Evolutionary conservation across 331 rosid species (phyloP).

Genomic region (Malus hybrid): DNA sequence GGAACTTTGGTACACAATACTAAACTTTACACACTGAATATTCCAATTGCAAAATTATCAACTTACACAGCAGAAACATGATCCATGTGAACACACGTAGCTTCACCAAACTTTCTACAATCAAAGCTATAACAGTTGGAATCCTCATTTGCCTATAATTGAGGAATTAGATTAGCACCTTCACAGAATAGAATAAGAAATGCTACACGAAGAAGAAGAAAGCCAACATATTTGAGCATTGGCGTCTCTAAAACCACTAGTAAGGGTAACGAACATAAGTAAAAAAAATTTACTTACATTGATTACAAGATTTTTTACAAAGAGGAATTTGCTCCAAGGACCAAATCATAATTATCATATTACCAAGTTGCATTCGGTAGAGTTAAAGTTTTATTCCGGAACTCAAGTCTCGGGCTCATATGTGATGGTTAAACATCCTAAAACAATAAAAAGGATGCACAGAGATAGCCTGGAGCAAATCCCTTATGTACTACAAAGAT

Average conservation of each 20-base stretch:
- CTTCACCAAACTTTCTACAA: constrained; percentile 62
- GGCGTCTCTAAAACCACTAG: not conserved
- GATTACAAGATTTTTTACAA: not conserved
- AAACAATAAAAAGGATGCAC: not conserved
- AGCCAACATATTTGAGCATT: not conserved
- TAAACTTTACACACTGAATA: not conserved
- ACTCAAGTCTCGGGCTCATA: not conserved
- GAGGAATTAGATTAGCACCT: constrained; percentile 1
- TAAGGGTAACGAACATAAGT: not conserved
- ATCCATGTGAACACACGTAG: constrained; percentile 85
- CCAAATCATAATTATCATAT: not conserved
- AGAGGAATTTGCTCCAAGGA: not conserved
- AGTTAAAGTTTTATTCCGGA: not conserved
- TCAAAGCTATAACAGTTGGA: constrained; percentile 81
- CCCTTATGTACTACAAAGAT: not conserved
- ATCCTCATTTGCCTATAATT: constrained; percentile 86
- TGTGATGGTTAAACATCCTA: not conserved
- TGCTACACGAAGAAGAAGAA: not conserved
- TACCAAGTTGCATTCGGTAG: not conserved
- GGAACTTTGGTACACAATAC: not conserved
- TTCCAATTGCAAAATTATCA: not conserved
- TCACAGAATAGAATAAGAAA: not conserved
- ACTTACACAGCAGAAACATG: constrained; percentile 96
- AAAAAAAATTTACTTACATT: not conserved
- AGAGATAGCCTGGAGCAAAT: not conserved